Percentiles rank a stretch among this genome's conserved stretches.
Conservation (phyloP, 2,329 filamentous ascomycete genomes). For the Scopulariopsis brevicaulis region DNA sequence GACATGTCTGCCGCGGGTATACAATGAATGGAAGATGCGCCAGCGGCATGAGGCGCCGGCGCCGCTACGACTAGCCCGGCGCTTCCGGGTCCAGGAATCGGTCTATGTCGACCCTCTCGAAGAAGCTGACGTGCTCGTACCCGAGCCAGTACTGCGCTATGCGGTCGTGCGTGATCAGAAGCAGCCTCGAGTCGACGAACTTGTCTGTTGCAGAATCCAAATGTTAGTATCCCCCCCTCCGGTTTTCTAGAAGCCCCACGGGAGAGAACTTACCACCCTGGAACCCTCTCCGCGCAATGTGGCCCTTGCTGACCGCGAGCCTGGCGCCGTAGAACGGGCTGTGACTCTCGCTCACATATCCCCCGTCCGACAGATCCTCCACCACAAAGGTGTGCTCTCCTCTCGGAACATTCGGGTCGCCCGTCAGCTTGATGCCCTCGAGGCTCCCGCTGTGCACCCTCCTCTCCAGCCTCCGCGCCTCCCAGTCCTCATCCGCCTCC, state of each 20-base stretch:
- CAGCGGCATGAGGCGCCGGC: not conserved
- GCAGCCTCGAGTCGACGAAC: slow-evolving; percentile 64
- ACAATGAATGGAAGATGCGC: not conserved
- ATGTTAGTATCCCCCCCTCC: not conserved
- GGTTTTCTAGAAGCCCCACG: not conserved
- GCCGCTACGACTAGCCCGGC: not conserved
- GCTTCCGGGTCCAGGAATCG: slow-evolving; percentile 22
- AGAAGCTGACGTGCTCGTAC: slow-evolving; percentile 49
- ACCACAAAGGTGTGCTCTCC: slow-evolving; percentile 76
- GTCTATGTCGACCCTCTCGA: slow-evolving; percentile 48
- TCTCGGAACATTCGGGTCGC: slow-evolving; percentile 79
- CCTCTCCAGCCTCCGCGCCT: slow-evolving; percentile 29
- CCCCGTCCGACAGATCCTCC: slow-evolving; percentile 60
- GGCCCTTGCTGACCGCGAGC: slow-evolving; percentile 63
- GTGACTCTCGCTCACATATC: slow-evolving; percentile 55
- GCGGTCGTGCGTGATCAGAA: slow-evolving; percentile 65
- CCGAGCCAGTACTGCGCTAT: slow-evolving; percentile 74
- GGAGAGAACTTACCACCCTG: slow-evolving; percentile 47
- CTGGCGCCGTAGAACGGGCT: slow-evolving; percentile 61
- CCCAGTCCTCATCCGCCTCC: slow-evolving; percentile 35
- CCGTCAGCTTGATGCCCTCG: slow-evolving; percentile 82
- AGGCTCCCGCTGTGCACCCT: slow-evolving; percentile 54
- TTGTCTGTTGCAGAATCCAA: slow-evolving; percentile 37
- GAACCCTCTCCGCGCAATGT: slow-evolving; percentile 68
- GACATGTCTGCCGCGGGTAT: not conserved